Base-by-base conservation (phyloP, 2,329 filamentous ascomycete species). In the Trichoderma hamatum region DNA sequence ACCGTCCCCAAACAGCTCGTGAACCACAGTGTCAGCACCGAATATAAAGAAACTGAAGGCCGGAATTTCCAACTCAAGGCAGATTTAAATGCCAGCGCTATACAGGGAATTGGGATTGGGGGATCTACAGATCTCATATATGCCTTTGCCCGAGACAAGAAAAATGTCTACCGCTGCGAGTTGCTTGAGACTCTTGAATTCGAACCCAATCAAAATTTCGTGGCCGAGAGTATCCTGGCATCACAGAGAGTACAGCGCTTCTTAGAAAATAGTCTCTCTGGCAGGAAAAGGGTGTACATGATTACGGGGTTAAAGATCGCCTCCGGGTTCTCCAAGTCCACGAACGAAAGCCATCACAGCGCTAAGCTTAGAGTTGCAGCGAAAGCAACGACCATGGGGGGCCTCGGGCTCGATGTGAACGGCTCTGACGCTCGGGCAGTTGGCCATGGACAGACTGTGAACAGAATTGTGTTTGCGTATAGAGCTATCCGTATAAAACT, bases 151-250 rank as follows among this genome's bases (percentile, higher is more conserved):
- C 49, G 21, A 0, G 21, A 52, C 19, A n/a, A 36, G n/a, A 36
- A 58, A 14, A 36, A 58, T 26, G 11, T 36, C 30, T 58, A 58
- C 9, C n/a, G 5, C 10, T 58, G 55, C 55, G 32, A 58, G 32
- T 58, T 58, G 32, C 55, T 58, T 39, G 55, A 58, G n/a, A 58
- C 55, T 58, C 32, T 39, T 36, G 55, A 58, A 34, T 58, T 58
- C n/a, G 55, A 58, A n/a, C 55, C 55, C n/a, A 58, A 58, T 36
- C 55, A 58, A 36, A 30, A 58, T 16, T 58, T 36, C 13, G 55
- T 58, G 4, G 14, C 19, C 14, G 55, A 58, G 30, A 36, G 55
- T 7, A 58, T 58, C n/a, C 19, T n/a, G 1, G 55, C 55, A n/a
- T 58, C 55, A 58, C 11, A 14, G 10, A 32, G 55, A 24, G 55